Conservation (phyloP, 345 rosid genomes). For the Triadica sebifera region DNA sequence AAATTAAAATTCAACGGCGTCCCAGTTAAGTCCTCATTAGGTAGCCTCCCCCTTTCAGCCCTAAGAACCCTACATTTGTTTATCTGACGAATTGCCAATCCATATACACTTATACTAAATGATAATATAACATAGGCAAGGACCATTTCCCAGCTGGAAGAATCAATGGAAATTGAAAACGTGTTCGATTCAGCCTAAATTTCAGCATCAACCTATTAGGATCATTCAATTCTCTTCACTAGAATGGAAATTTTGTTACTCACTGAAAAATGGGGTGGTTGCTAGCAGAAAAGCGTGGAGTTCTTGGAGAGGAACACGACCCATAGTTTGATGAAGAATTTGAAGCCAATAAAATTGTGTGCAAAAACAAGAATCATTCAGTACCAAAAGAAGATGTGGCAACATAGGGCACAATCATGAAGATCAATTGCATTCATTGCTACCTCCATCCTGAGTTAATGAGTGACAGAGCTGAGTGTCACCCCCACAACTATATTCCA, state of each 20-base stretch:
- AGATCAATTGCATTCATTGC: slow-evolving; percentile 3
- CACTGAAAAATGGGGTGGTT: too few species aligned
- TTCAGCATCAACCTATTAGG: background rate
- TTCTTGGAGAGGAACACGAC: background rate
- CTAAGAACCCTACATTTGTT: background rate
- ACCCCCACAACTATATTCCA: background rate
- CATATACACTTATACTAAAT: too few species aligned
- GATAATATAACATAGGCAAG: background rate
- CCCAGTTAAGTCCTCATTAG: too few species aligned
- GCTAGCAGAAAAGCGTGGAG: background rate
- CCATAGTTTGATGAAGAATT: background rate
- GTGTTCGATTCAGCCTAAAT: background rate
- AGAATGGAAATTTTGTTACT: background rate
- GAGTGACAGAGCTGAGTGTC: background rate
- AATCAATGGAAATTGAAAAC: background rate
- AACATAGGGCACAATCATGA: slow-evolving; percentile 9
- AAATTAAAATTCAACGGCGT: background rate
- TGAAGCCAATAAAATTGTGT: slow-evolving; percentile 7
- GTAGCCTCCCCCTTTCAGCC: background rate
- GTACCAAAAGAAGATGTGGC: slow-evolving; percentile 23
- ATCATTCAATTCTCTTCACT: background rate
- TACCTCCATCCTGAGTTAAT: slow-evolving; percentile 4
- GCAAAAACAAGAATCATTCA: background rate
- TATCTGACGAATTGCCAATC: background rate
- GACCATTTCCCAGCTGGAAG: background rate